phyloP scores from a whole-genome alignment of 352 stramenopile species.

The Pythium utonaiense region DNA sequence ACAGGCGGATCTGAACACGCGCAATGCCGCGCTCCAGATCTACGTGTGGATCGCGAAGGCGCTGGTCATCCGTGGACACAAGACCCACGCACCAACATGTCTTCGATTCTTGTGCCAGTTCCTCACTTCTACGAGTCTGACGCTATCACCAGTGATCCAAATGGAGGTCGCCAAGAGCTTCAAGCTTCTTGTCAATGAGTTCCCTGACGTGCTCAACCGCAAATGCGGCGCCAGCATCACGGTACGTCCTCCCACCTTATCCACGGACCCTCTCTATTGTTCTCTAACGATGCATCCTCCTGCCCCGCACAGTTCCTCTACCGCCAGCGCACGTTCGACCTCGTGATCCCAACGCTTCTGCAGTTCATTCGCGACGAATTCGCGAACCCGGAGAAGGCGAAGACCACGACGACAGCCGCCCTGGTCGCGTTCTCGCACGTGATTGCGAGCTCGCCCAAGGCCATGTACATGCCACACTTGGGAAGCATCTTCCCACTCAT shows the following conservation, averaged over 20 bases:
- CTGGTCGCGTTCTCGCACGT: constrained; percentile 78
- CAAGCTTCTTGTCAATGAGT: constrained; percentile 74
- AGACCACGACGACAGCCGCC: constrained; percentile 46
- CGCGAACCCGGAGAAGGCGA: constrained; percentile 15
- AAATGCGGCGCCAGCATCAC: constrained; percentile 80
- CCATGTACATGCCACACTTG: constrained; percentile 71
- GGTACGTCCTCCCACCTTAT: constrained; percentile 33
- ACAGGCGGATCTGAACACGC: constrained; percentile 32
- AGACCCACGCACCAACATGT: constrained; percentile 59
- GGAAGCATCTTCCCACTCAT: constrained; percentile 81
- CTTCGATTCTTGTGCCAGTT: constrained; percentile 72
- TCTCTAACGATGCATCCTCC: constrained; percentile 1
- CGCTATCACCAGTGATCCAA: constrained; percentile 35
- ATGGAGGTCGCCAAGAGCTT: constrained; percentile 82
- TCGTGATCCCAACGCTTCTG: constrained; percentile 69
- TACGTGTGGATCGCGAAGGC: constrained; percentile 85
- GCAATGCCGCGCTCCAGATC: constrained; percentile 70
- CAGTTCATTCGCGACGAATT: constrained; percentile 51
- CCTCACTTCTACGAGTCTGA: constrained; percentile 28
- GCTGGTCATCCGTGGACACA: constrained; percentile 75
- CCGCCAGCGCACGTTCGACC: constrained; percentile 74
- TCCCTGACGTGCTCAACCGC: constrained; percentile 76
- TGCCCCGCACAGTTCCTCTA: constrained; percentile 58
- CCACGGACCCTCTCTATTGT: constrained; percentile 8
- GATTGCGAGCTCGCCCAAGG: constrained; percentile 77